phyloP scores from a whole-genome alignment of 2,329 filamentous ascomycete species.

The Hymenoscyphus fraxineus region DNA sequence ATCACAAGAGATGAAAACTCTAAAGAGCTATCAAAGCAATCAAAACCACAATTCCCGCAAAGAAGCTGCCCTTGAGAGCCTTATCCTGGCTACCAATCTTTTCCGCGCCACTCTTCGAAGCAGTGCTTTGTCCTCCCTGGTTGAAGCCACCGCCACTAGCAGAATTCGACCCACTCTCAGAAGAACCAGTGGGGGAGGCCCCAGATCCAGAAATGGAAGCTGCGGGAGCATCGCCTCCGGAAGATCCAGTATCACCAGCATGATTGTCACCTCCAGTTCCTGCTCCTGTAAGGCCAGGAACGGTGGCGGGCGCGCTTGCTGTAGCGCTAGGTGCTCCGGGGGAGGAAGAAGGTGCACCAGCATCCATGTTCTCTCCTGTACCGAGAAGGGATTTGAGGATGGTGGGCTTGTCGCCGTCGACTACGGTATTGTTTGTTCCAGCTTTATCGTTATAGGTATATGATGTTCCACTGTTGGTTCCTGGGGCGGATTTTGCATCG shows the following conservation, averaged over 20 bases:
- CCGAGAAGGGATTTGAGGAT: conserved; percentile 74
- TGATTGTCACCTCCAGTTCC: conserved; percentile 40
- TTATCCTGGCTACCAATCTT: conserved; percentile 27
- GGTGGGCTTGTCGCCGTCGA: conserved; percentile 70
- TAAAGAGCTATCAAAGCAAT: conserved; percentile 34
- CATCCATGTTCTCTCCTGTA: conserved; percentile 72
- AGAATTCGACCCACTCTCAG: conserved; percentile 23
- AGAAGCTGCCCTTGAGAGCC: conserved; percentile 30
- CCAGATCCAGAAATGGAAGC: neutral
- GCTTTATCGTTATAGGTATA: conserved; percentile 69
- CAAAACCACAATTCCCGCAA: conserved; percentile 33
- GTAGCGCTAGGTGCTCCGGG: conserved; percentile 26
- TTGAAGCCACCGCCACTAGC: conserved; percentile 28
- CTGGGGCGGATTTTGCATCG: conserved; percentile 57
- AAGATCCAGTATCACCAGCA: conserved; percentile 16
- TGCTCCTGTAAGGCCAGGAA: conserved; percentile 54
- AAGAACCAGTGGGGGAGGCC: neutral
- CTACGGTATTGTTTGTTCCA: conserved; percentile 72
- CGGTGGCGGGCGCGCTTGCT: conserved; percentile 37
- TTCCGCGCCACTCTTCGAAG: conserved; percentile 26
- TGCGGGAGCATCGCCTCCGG: conserved; percentile 2
- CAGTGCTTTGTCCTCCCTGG: conserved; percentile 28
- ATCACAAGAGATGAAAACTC: neutral
- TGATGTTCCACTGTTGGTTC: conserved; percentile 63
- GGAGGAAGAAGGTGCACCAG: conserved; percentile 39